phyloP scores from a whole-genome alignment of 805 yeast species.

The Sugiyamaella marilandica region DNA sequence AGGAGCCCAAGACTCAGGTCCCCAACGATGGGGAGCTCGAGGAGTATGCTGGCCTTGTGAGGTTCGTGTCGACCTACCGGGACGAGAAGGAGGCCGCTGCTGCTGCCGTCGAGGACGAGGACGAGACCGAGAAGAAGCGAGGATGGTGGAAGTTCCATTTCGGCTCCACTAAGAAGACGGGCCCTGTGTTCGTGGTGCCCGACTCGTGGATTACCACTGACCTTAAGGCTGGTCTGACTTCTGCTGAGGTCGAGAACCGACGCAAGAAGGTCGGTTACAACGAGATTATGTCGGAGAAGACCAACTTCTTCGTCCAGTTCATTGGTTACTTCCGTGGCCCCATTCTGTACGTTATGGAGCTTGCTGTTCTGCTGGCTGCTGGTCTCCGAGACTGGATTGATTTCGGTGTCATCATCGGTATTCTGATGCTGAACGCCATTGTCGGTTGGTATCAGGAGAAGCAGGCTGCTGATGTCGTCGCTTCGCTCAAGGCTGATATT shows the following conservation, averaged over 20 bases:
- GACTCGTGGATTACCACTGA: conserved; percentile 79
- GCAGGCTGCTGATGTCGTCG: conserved; percentile 97
- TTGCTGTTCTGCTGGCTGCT: conserved; percentile 90
- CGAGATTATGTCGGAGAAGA: conserved; percentile 84
- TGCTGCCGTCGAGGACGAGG: conserved; percentile 52
- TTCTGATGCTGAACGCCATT: conserved; percentile 78
- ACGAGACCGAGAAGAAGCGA: conserved; percentile 58
- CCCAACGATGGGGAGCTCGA: conserved; percentile 43
- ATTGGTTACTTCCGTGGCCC: conserved; percentile 88
- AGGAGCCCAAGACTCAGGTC: conserved; percentile 48
- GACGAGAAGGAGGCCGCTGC: conserved; percentile 41
- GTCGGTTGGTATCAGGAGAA: conserved; percentile 97
- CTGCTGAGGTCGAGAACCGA: conserved; percentile 73
- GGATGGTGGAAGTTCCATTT: conserved; percentile 54
- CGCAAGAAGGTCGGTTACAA: conserved; percentile 86
- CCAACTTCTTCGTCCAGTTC: conserved; percentile 74
- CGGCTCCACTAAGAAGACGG: conserved; percentile 45
- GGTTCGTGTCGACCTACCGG: conserved; percentile 34
- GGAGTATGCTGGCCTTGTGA: conserved; percentile 35
- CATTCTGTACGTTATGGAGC: conserved; percentile 93
- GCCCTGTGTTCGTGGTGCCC: conserved; percentile 48
- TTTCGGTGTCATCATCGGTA: conserved; percentile 94
- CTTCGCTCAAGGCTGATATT: conserved; percentile 88
- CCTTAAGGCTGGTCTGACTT: conserved; percentile 68
- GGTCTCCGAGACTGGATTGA: conserved; percentile 98